Evolutionary conservation across 1,284 basidiomycete genomes (phyloP).

Genomic region (Macrocybe sp.): DNA sequence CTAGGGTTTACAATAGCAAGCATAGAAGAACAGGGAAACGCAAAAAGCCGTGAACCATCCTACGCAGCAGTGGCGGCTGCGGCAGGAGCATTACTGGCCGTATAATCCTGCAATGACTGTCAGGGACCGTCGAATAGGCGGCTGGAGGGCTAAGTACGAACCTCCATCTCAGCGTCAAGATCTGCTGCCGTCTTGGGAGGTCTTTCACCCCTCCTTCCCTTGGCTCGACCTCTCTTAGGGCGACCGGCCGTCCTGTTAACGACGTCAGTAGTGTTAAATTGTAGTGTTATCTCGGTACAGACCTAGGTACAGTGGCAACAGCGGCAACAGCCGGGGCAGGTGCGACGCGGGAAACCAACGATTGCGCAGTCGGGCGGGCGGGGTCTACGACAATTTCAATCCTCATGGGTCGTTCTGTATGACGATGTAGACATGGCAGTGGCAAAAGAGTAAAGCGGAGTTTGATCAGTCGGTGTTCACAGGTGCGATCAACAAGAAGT

Average conservation of each 20-base stretch:
- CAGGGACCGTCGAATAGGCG: background rate
- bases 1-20: slow-evolving; percentile 8
- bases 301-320: slow-evolving; percentile 40
- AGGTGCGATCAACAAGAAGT: slow-evolving; percentile 38
- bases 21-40: slow-evolving; percentile 4
- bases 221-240: slow-evolving; percentile 44
- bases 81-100: slow-evolving; percentile 49
- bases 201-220: slow-evolving; percentile 59
- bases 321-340: slow-evolving; percentile 46
- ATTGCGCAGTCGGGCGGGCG: slow-evolving; percentile 51
- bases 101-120: slow-evolving; percentile 52
- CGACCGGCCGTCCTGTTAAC: slow-evolving; percentile 25
- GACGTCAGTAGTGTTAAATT: background rate
- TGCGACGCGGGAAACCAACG: slow-evolving; percentile 69
- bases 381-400: slow-evolving; percentile 97
- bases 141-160: slow-evolving; percentile 24
- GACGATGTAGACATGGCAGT: slow-evolving; percentile 18
- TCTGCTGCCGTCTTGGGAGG: slow-evolving; percentile 67
- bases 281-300: slow-evolving; percentile 15
- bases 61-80: slow-evolving; percentile 26
- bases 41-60: slow-evolving; percentile 7
- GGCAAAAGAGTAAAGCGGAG: slow-evolving; percentile 31
- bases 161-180: slow-evolving; percentile 84
- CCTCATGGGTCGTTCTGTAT: slow-evolving; percentile 93
- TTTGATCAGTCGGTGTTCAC: slow-evolving; percentile 60